These are phyloP conservation scores for Lactifluus piperatus DNA, from an alignment of 768 basidiomycete species.

Conservation along the genomic window DNA sequence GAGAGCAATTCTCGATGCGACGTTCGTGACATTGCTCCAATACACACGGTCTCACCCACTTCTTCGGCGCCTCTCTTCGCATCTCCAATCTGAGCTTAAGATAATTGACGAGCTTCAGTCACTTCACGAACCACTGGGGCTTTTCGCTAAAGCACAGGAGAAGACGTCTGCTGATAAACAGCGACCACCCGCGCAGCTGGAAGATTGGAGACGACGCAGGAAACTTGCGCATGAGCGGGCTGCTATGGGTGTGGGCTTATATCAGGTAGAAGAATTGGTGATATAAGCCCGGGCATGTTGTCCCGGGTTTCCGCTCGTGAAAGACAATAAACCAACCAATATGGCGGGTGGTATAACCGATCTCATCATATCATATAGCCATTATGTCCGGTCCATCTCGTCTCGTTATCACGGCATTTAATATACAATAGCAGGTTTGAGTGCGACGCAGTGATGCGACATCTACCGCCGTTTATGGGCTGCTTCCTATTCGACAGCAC, in stretches of 20 bases:
- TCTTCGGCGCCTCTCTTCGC: slow-evolving; percentile 40
- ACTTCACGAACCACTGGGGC: slow-evolving; percentile 54
- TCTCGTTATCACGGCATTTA: not conserved
- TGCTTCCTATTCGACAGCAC: slow-evolving; percentile 13
- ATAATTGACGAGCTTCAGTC: slow-evolving; percentile 42
- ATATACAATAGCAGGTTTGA: not conserved
- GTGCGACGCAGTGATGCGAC: not conserved
- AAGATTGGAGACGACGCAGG: slow-evolving; percentile 32
- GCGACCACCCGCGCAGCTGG: slow-evolving; percentile 14
- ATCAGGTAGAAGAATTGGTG: slow-evolving; percentile 64
- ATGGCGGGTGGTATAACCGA: not conserved
- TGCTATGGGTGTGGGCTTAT: slow-evolving; percentile 49
- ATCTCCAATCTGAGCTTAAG: slow-evolving; percentile 47
- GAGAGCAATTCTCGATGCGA: slow-evolving; percentile 61
- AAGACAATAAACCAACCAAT: not conserved
- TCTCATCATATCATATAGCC: not conserved
- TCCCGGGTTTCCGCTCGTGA: slow-evolving; percentile 9
- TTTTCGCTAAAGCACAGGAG: slow-evolving; percentile 48
- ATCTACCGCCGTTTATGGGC: slow-evolving; percentile 16
- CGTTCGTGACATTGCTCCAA: slow-evolving; percentile 58
- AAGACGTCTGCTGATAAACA: slow-evolving; percentile 37
- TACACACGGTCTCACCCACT: slow-evolving; percentile 49
- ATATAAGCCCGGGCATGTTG: slow-evolving; percentile 29
- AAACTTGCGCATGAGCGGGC: slow-evolving; percentile 46
- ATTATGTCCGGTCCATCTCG: not conserved